Evolutionary conservation across 2,329 filamentous ascomycete species (phyloP).

Genomic region (Ceratocystis harringtonii): DNA sequence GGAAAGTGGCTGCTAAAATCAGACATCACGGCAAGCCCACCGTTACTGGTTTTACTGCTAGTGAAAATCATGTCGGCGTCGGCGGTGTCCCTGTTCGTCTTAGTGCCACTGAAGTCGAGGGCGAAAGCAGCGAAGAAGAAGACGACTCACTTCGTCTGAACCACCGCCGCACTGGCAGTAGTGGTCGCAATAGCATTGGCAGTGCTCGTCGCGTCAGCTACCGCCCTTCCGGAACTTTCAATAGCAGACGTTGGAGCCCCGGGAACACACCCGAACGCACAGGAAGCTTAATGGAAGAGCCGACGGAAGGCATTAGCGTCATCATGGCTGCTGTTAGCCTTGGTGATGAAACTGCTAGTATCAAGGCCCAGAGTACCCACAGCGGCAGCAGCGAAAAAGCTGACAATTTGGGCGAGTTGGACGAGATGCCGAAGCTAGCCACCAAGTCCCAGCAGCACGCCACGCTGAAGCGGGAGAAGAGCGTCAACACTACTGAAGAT

Average conservation of each 20-base stretch:
- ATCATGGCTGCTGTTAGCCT: constrained; percentile 18
- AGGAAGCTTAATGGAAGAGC: constrained; percentile 34
- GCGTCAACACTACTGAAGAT: constrained; percentile 53
- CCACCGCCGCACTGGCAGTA: constrained; percentile 60
- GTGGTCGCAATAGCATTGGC: constrained; percentile 53
- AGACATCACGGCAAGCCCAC: constrained; percentile 71
- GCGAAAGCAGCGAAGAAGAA: constrained; percentile 68
- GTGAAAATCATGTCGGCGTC: constrained; percentile 56
- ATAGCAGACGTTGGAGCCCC: constrained; percentile 35
- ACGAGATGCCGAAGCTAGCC: constrained; percentile 35
- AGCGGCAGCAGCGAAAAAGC: constrained; percentile 46
- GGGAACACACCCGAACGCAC: constrained; percentile 41
- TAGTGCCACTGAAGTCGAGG: constrained; percentile 89
- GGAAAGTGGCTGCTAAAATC: constrained; percentile 69
- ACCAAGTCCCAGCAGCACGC: constrained; percentile 44
- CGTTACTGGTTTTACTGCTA: constrained; percentile 63
- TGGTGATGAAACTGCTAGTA: constrained; percentile 32
- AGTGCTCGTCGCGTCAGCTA: constrained; percentile 38
- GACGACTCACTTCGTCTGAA: constrained; percentile 36
- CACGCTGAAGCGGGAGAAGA: constrained; percentile 47
- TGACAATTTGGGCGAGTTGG: constrained; percentile 45
- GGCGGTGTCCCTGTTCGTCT: constrained; percentile 78
- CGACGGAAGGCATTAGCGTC: constrained; percentile 7
- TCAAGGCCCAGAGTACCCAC: constrained; percentile 34
- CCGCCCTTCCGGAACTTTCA: constrained; percentile 35